Evolutionary conservation across 305 asterid genomes (phyloP).

Genomic region (Euphrasia arctica): DNA sequence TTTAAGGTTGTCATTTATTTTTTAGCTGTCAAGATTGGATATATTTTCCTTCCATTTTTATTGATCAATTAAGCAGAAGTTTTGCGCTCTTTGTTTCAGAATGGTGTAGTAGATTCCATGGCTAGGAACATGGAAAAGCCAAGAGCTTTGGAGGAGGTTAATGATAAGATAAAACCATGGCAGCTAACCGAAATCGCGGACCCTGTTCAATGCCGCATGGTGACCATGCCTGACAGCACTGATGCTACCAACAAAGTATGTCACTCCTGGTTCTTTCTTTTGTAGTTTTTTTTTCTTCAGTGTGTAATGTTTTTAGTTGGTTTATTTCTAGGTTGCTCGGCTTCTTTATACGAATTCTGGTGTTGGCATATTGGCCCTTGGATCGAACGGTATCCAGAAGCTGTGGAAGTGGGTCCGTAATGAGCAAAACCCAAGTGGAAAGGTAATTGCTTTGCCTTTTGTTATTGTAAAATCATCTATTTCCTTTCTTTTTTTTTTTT

Average conservation of each 20-base stretch:
- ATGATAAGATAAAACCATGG: conserved; percentile 82
- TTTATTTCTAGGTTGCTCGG: conserved; percentile 73
- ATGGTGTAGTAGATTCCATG: conserved; percentile 73
- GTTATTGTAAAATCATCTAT: background rate
- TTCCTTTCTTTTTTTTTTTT: background rate
- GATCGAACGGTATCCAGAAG: conserved; percentile 69
- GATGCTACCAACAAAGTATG: conserved; percentile 78
- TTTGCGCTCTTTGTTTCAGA: conserved; percentile 48
- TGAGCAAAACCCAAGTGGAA: conserved; percentile 74
- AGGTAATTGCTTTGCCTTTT: conserved; percentile 33
- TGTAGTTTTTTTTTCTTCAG: conserved; percentile 11
- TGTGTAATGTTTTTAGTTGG: conserved; percentile 25
- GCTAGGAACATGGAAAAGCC: conserved; percentile 89
- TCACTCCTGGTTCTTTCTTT: conserved; percentile 12
- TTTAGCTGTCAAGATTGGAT: background rate
- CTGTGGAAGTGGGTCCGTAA: conserved; percentile 82
- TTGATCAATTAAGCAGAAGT: conserved; percentile 5
- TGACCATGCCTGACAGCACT: conserved; percentile 82
- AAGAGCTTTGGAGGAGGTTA: conserved; percentile 66
- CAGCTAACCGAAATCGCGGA: conserved; percentile 84
- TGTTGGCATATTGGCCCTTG: conserved; percentile 66
- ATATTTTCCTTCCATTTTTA: conserved; percentile 20
- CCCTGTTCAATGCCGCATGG: conserved; percentile 79
- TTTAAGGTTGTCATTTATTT: background rate
- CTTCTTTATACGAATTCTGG: conserved; percentile 79